A percentile compares a stretch with the other conserved stretches of the same genome.
phyloP scores from a whole-genome alignment of 495 filamentous ascomycete genomes.

The Tuber aestivum region DNA sequence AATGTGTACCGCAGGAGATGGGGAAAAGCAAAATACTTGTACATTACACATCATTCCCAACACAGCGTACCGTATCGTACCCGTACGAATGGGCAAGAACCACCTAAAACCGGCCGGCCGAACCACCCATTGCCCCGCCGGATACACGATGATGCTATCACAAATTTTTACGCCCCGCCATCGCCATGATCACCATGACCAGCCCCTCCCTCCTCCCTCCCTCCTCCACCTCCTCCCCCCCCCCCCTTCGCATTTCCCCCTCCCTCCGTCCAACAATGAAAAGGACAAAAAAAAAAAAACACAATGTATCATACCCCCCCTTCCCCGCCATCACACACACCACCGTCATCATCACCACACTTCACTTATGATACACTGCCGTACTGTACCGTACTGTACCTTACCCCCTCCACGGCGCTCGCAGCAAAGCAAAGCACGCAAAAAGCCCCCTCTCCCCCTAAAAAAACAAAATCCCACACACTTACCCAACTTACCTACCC shows the following conservation, averaged over 20 bases:
- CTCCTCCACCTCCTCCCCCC: too few relatives aligned
- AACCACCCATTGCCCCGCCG: not conserved
- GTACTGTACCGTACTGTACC: not conserved
- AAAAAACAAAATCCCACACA: not conserved
- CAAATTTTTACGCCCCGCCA: not conserved
- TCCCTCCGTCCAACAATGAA: not conserved
- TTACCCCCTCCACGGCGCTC: not conserved
- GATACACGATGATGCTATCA: not conserved
- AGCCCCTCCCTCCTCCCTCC: not conserved
- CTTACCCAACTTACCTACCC: not conserved
- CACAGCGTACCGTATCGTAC: not conserved
- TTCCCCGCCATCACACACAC: constrained; percentile 1
- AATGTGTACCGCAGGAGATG: not conserved
- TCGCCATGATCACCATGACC: not conserved
- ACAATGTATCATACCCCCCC: not conserved
- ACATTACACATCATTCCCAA: not conserved
- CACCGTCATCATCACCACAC: not conserved
- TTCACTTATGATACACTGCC: not conserved
- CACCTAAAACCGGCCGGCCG: not conserved
- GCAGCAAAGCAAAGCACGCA: constrained; percentile 2
- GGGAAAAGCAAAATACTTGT: not conserved
- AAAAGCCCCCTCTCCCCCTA: not conserved
- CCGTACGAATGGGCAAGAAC: not conserved
- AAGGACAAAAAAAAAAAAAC: not conserved
- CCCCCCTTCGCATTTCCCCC: not conserved